phyloP scores from a whole-genome alignment of 768 basidiomycete genomes.

The Cytidiella melzeri region DNA sequence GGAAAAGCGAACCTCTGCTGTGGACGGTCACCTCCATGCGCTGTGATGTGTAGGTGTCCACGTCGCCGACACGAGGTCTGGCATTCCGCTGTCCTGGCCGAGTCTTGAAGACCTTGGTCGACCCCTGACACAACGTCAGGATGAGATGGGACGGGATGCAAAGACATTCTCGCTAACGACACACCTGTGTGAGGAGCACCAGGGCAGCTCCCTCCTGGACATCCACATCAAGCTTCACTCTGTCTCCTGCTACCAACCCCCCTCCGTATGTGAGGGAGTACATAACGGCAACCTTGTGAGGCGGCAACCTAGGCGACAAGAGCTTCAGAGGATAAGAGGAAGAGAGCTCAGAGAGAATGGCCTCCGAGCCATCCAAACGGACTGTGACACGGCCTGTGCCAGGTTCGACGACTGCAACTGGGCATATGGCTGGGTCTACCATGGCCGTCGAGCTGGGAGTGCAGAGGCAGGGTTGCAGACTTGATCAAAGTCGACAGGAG shows the following conservation, averaged over 20 bases:
- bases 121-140: constrained; percentile 49
- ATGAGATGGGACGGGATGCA: neutral
- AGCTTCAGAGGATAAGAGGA: constrained; percentile 87
- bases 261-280: constrained; percentile 89
- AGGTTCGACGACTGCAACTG: constrained; percentile 6
- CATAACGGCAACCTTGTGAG: constrained; percentile 51
- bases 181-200: constrained; percentile 80
- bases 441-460: too few species aligned
- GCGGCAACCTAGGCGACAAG: constrained; percentile 57
- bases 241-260: constrained; percentile 85
- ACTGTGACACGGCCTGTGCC: constrained; percentile 59
- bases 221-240: constrained; percentile 53
- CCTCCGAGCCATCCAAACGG: constrained; percentile 44
- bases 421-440: neutral
- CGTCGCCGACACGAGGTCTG: constrained; percentile 10
- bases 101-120: constrained; percentile 91
- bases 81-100: constrained; percentile 58
- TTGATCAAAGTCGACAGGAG: too few species aligned
- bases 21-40: constrained; percentile 52
- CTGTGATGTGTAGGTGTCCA: constrained; percentile 46
- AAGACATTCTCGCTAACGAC: constrained; percentile 15
- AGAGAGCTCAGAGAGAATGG: constrained; percentile 66
- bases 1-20: constrained; percentile 52
- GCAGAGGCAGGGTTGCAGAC: too few species aligned
- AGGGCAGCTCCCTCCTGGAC: constrained; percentile 54